Evolutionary conservation across 2,329 filamentous ascomycete genomes (phyloP).

Genomic region (Dendryphion nanum): DNA sequence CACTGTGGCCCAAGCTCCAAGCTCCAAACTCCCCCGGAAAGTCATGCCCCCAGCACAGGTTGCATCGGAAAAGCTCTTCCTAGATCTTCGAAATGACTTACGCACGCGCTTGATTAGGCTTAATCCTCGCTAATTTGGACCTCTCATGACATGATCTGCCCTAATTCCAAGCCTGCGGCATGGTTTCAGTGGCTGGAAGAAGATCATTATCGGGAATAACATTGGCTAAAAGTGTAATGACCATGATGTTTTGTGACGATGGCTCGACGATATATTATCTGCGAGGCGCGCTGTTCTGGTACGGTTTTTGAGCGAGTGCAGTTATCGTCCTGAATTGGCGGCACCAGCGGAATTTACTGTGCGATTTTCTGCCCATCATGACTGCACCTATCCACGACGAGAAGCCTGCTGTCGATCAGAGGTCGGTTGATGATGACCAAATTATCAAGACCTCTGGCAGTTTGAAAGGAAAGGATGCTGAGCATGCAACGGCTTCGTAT

Average conservation of each 20-base stretch:
- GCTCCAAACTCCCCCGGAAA: background rate
- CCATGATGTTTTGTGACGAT: background rate
- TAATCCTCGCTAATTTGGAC: background rate
- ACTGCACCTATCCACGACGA: background rate
- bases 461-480: slow-evolving; percentile 12
- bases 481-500: slow-evolving; percentile 10
- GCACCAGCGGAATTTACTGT: background rate
- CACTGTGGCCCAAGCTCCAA: slow-evolving; percentile 1
- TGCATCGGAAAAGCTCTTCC: background rate
- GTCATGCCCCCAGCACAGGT: background rate
- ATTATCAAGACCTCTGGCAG: slow-evolving; percentile 10
- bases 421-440: slow-evolving; percentile 1
- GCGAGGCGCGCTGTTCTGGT: no score
- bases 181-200: background rate
- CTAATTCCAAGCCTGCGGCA: background rate
- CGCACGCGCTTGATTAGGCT: background rate
- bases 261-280: no score
- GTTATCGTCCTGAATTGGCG: no score
- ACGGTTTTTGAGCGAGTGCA: no score
- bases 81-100: background rate
- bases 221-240: background rate
- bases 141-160: background rate
- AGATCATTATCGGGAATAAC: background rate
- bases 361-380: background rate
- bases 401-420: background rate